Base-by-base conservation (phyloP, 148 eudicot genomes). In the Silene conica region DNA sequence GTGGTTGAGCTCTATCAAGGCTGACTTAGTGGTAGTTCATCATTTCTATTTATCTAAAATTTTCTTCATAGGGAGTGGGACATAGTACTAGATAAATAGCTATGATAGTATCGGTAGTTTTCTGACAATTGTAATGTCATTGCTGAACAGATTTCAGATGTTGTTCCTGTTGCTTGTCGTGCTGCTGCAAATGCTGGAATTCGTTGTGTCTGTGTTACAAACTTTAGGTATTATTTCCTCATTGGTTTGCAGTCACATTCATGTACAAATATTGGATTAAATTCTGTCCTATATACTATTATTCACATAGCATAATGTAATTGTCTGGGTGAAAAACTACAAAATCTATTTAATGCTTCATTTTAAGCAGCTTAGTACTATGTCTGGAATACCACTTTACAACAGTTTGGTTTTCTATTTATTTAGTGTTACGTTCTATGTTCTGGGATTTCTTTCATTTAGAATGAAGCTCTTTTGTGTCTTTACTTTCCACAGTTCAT, bases 111-210 rank as follows among this genome's bases (percentile, higher is more conserved):
- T 18, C 63, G 23, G 15, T 61, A 57, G 14, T 15, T 26, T 58
- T 14, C 34, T 72, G 63, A 59, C 69, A 61, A 61, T 25, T 60
- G 70, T 63, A 74, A 16, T 74, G 61, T 10, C 58, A 68, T 62
- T 72, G 72, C 72, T 21, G 55, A 75, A 67, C 85, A 94, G 97
- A 93, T 90, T 74, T 95, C 99, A 67, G 99, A 95, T 92, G 97
- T 95, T 78, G 99, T 95, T 77, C 96, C 99, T 65, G 99, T 95
- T 74, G 97, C 97, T 71, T 95, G 99, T 64, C 87, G 99, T 64
- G 99, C 99, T 76, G 99, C 99, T 85, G 97, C 96, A 76, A 92
- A 95, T 87, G 99, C 99, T 73, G 99, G 99, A 73, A 89, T 95
- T 67, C 96, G 89, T 63, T 89, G 92, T 69, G 94, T 92, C 62